These are phyloP conservation scores for Amylostereum areolatum DNA, from an alignment of 1,284 basidiomycete genomes.

Conservation along the genomic window DNA sequence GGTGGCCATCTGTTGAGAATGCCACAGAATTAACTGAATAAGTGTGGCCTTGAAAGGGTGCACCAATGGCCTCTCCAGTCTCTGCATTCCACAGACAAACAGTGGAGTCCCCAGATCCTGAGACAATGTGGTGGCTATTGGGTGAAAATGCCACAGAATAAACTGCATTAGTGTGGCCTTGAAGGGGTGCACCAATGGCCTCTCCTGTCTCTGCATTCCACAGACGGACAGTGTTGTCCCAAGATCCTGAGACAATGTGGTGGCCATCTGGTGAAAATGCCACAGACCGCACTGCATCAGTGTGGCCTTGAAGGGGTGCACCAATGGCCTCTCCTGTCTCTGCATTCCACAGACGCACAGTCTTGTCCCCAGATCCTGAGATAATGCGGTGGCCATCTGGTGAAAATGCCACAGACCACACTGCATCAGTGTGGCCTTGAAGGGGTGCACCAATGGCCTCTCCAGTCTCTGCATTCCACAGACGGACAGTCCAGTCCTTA, in stretches of 20 bases:
- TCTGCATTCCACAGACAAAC: no score
- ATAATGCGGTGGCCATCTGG: neutral
- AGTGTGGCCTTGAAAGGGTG: no score
- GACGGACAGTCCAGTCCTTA: slow-evolving; percentile 7
- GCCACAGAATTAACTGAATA: no score
- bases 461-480: no score
- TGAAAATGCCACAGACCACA: neutral
- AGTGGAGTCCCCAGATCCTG: no score
- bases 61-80: no score
- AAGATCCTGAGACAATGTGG: neutral
- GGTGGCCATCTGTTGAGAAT: no score
- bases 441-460: no score
- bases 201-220: no score
- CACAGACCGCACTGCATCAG: neutral
- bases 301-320: neutral
- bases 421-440: neutral
- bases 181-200: no score
- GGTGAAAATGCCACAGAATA: neutral
- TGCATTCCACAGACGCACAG: neutral
- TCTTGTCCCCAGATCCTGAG: neutral
- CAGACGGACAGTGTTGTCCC: neutral
- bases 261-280: neutral
- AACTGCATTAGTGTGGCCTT: neutral
- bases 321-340: neutral
- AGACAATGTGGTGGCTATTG: neutral